Base-by-base conservation (phyloP, 495 filamentous ascomycete genomes). In the Xanthoparmelia taractica region DNA sequence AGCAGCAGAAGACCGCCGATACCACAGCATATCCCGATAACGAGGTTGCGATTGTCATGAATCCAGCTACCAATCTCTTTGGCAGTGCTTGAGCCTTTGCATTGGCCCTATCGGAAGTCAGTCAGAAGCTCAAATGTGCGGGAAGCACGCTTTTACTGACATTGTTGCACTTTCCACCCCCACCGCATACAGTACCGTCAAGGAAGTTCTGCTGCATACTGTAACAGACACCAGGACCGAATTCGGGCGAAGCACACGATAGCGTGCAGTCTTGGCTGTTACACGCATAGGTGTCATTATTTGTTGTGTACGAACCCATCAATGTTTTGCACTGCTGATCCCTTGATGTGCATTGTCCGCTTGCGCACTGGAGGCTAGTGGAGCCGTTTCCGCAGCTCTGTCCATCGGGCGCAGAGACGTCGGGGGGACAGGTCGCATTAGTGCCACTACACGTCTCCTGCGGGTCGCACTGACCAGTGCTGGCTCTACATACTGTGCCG, bases 331-430 rank as follows among this genome's bases (percentile, higher is more conserved):
- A 98, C 74, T 98, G 94, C 67, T 85, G 81, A 71, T 96, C 85
- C 63, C 95, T 87, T 61, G 89, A 94, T 55, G 94, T 98, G 73
- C 94, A 98, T 73, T 96, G 94, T 27, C 94, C 94, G 56, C 89
- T 92, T 60, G 95, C 91, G 71, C 94, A 98, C 50, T 80, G 76
- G n/a, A 96, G 79, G 4, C 82, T 79, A 6, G 68, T 69, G 36
- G 74, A 74, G 43, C 74, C 78, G 61, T 73, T 74, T 23, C 87
- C 88, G 69, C 92, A 95, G 31, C 71, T 75, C 31, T 76, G 71
- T 65, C 94, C 94, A 72, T 97, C 86, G 0, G 83, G 75, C 34
- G 86, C 77, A 57, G 80, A 86, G 34, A 77, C 57, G 74, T 98
- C 90, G 4, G 70, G 61, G 2, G 94, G 94, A 70, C 94, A 98